Evolutionary conservation across 306 rosid genomes (phyloP).

Genomic region (Cucumis cinereus): DNA sequence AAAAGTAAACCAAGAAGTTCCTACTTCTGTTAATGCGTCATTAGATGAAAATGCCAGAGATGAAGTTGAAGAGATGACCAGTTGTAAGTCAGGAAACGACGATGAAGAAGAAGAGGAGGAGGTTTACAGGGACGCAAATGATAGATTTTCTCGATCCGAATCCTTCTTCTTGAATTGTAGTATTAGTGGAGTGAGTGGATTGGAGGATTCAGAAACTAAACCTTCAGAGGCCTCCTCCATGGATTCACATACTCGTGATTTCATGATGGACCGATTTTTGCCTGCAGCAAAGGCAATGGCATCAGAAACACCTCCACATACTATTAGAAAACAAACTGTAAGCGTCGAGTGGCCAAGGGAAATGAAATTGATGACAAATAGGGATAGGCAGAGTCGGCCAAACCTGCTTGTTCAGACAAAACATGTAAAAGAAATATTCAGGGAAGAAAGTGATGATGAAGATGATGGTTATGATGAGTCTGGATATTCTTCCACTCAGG

Average conservation of each 20-base stretch:
- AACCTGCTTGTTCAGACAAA: slow-evolving; percentile 23
- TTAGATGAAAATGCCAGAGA: slow-evolving; percentile 14
- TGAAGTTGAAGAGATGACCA: slow-evolving; percentile 12
- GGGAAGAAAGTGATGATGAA: slow-evolving; percentile 39
- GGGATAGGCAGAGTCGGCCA: slow-evolving; percentile 18
- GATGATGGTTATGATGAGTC: slow-evolving; percentile 23
- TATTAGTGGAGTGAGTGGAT: slow-evolving; percentile 56
- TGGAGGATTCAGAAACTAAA: slow-evolving; percentile 37
- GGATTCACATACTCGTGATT: slow-evolving; percentile 43
- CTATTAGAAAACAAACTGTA: slow-evolving; percentile 30
- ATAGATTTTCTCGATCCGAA: slow-evolving; percentile 63
- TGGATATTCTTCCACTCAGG: slow-evolving; percentile 18
- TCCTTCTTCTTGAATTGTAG: slow-evolving; percentile 64
- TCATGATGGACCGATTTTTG: slow-evolving; percentile 80
- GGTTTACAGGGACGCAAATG: slow-evolving; percentile 49
- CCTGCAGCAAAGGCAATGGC: slow-evolving; percentile 87
- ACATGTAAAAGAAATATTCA: slow-evolving; percentile 18
- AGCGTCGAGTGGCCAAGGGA: slow-evolving; percentile 37
- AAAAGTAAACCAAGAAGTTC: slow-evolving; percentile 24
- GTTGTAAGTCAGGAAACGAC: slow-evolving; percentile 9
- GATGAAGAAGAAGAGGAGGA: slow-evolving; percentile 19
- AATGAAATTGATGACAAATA: slow-evolving; percentile 18
- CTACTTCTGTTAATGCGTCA: slow-evolving; percentile 19
- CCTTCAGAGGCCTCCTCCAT: slow-evolving; percentile 33
- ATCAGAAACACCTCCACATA: slow-evolving; percentile 41